Percentiles rank a stretch among this genome's conserved stretches.
Conservation (phyloP, 768 basidiomycete species). For the Serendipita sp. region DNA sequence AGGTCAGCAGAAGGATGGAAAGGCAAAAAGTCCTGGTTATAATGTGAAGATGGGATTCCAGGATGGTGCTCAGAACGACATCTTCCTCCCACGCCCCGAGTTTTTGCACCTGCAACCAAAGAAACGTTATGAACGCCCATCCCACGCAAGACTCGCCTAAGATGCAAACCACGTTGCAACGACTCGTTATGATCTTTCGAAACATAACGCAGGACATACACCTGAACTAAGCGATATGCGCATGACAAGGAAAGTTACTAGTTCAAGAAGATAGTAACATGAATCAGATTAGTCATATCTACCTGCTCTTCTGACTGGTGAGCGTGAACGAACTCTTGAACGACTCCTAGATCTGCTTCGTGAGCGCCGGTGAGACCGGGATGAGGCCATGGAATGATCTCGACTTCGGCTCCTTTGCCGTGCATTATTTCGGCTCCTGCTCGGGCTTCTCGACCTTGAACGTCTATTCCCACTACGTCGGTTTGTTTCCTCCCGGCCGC, state of each 20-base stretch:
- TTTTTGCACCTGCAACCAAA: background rate
- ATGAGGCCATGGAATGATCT: slow-evolving; percentile 1
- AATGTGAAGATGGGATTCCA: slow-evolving; percentile 6
- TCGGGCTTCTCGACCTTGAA: background rate
- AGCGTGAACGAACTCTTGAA: too few species aligned
- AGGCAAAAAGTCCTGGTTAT: slow-evolving; percentile 4
- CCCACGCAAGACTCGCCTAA: too few species aligned
- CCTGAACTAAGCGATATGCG: background rate
- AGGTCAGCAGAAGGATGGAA: slow-evolving; percentile 3
- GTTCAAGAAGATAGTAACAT: background rate
- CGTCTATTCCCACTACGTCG: too few species aligned
- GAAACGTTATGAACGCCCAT: background rate
- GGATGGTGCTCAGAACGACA: slow-evolving; percentile 5
- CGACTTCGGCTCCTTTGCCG: background rate
- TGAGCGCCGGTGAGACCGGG: background rate
- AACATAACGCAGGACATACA: too few species aligned
- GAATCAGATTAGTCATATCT: too few species aligned
- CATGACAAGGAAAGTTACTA: background rate
- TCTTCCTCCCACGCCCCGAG: background rate
- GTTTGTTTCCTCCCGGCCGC: background rate
- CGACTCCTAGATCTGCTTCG: too few species aligned
- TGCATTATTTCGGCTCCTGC: background rate
- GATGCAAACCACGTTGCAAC: too few species aligned
- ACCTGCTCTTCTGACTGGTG: too few species aligned
- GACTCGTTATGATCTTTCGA: too few species aligned